Evolutionary conservation across 768 basidiomycete species (phyloP).

Genomic region (Leucogyrophana mollusca): DNA sequence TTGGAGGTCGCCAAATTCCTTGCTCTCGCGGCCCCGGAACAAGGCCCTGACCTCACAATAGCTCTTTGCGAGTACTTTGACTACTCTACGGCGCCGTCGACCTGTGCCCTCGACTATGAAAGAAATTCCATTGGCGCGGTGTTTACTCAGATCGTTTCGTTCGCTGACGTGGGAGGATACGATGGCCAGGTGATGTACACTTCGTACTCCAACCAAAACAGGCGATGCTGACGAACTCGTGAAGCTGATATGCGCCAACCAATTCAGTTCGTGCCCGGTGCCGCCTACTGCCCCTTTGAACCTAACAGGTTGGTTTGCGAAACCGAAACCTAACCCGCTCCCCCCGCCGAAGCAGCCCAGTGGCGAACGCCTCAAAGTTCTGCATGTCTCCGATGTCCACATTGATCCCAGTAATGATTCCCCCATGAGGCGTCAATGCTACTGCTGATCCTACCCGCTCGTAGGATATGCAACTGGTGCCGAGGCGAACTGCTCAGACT

Average conservation of each 20-base stretch:
- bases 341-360: slow-evolving; percentile 40
- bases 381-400: slow-evolving; percentile 51
- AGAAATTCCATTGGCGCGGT: slow-evolving; percentile 37
- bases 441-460: not conserved
- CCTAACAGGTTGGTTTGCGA: slow-evolving; percentile 48
- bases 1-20: slow-evolving; percentile 43
- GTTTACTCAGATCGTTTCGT: slow-evolving; percentile 47
- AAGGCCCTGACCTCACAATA: slow-evolving; percentile 40
- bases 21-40: slow-evolving; percentile 38
- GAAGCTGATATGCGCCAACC: slow-evolving; percentile 35
- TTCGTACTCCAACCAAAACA: not conserved
- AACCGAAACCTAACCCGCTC: slow-evolving; percentile 47
- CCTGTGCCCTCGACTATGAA: slow-evolving; percentile 35
- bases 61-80: slow-evolving; percentile 43
- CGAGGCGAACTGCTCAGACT: slow-evolving; percentile 67
- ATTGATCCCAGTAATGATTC: slow-evolving; percentile 42
- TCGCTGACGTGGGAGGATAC: slow-evolving; percentile 45
- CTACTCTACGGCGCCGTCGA: slow-evolving; percentile 18
- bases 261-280: slow-evolving; percentile 34
- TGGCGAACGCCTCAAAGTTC: slow-evolving; percentile 45
- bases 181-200: slow-evolving; percentile 45
- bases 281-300: slow-evolving; percentile 42
- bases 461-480: slow-evolving; percentile 66
- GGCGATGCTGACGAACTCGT: not conserved
- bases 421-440: too few species aligned